Percentiles rank a stretch among this genome's conserved stretches.
Conservation (phyloP, 495 filamentous ascomycete genomes). For the Podospora appendiculata region DNA sequence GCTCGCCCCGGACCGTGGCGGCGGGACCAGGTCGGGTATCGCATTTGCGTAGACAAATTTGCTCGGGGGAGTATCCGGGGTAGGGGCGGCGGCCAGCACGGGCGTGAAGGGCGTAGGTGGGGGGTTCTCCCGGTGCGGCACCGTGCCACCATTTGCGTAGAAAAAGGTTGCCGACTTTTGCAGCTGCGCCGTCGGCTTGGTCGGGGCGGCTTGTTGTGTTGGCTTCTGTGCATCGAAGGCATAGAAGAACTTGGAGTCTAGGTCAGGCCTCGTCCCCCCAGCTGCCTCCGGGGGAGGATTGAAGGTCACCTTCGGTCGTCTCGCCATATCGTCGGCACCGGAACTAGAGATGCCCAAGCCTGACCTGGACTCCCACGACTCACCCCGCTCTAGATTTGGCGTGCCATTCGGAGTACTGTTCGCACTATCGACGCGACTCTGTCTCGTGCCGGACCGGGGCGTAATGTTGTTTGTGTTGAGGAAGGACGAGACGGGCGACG, state of each 20-base stretch:
- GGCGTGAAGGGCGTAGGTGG: constrained; percentile 26
- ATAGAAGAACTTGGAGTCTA: constrained; percentile 66
- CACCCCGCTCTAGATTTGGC: constrained; percentile 36
- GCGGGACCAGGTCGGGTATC: constrained; percentile 30
- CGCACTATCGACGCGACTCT: constrained; percentile 55
- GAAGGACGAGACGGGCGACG: constrained; percentile 44
- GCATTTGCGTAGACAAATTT: constrained; percentile 78
- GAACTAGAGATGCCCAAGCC: constrained; percentile 25
- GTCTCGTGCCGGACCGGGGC: constrained; percentile 61
- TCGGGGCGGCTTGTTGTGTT: constrained; percentile 15
- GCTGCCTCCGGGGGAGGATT: constrained; percentile 22
- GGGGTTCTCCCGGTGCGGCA: constrained; percentile 16
- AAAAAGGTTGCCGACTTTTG: constrained; percentile 47
- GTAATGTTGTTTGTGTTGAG: constrained; percentile 58
- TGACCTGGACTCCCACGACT: constrained; percentile 31
- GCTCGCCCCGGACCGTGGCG: constrained; percentile 19
- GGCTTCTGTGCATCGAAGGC: constrained; percentile 58
- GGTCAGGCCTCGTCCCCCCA: constrained; percentile 15
- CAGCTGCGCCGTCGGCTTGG: constrained; percentile 15
- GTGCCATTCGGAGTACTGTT: constrained; percentile 53
- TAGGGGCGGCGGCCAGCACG: constrained; percentile 18
- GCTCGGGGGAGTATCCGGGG: constrained; percentile 29
- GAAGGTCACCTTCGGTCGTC: constrained; percentile 22
- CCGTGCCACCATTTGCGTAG: constrained; percentile 40
- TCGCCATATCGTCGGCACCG: constrained; percentile 19